Conservation (phyloP, 2,329 filamentous ascomycete genomes). For the Penicillium sp. region DNA sequence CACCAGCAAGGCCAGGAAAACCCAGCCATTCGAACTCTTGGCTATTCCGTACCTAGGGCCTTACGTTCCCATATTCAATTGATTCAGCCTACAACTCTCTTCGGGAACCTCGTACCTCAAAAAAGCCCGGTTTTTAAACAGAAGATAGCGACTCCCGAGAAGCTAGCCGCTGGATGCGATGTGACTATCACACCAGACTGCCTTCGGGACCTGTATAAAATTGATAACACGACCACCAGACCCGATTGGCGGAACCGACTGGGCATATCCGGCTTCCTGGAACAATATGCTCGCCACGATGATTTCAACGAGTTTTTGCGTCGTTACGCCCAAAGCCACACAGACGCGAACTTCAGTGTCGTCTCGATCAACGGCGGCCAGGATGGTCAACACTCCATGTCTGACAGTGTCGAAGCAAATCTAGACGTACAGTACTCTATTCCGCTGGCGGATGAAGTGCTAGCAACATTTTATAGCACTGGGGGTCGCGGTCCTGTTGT, state of each 20-base stretch:
- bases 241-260: constrained; percentile 39
- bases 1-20: constrained; percentile 43
- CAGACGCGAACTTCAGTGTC: constrained; percentile 55
- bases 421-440: constrained; percentile 63
- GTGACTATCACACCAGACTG: constrained; percentile 47
- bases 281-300: constrained; percentile 50
- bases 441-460: constrained; percentile 53
- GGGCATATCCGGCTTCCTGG: constrained; percentile 50
- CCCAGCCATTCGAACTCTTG: constrained; percentile 52
- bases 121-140: constrained; percentile 28
- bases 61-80: constrained; percentile 57
- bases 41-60: constrained; percentile 60
- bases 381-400: constrained; percentile 45
- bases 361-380: constrained; percentile 56
- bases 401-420: constrained; percentile 56
- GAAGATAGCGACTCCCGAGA: constrained; percentile 11
- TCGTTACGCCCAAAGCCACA: constrained; percentile 52
- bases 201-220: constrained; percentile 50
- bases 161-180: constrained; percentile 35
- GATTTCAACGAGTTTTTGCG: constrained; percentile 58
- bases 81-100: constrained; percentile 65
- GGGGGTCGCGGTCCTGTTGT: constrained; percentile 54
- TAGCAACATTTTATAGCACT: constrained; percentile 58
- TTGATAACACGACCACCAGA: constrained; percentile 29
- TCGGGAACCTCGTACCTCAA: constrained; percentile 51